These are phyloP conservation scores for Boletus rubropictus DNA, from an alignment of 768 basidiomycete genomes.

Conservation along the genomic window DNA sequence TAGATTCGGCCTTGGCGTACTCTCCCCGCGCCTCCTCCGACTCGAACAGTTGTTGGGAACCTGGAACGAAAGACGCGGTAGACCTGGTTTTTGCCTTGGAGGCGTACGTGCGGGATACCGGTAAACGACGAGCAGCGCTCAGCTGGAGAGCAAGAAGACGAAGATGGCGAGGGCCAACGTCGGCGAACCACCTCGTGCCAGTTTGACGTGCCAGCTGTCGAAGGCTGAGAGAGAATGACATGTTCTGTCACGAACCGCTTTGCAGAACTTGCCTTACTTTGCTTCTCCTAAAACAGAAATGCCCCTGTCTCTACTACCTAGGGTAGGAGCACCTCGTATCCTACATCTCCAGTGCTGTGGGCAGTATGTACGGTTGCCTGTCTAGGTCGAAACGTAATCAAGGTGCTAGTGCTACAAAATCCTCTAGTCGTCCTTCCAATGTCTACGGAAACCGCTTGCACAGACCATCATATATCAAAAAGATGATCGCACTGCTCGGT, in stretches of 20 bases:
- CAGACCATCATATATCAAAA: conserved; percentile 85
- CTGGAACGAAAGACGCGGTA: conserved; percentile 58
- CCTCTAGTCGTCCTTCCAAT: background rate
- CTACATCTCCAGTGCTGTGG: no score
- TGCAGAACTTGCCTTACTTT: background rate
- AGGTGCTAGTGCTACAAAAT: background rate
- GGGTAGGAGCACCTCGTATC: no score
- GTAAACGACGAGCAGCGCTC: background rate
- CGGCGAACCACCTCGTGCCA: background rate
- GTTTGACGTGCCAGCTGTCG: conserved; percentile 6
- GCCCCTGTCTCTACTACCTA: conserved; percentile 8
- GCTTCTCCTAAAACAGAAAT: background rate
- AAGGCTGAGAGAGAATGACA: conserved; percentile 5
- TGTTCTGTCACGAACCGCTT: background rate
- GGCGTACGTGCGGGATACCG: conserved; percentile 21
- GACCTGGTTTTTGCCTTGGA: conserved; percentile 36
- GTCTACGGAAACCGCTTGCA: conserved; percentile 43
- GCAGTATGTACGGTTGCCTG: no score
- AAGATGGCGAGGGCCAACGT: background rate
- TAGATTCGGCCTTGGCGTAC: conserved; percentile 54
- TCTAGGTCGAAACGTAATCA: no score
- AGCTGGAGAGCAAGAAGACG: background rate
- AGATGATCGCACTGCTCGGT: conserved; percentile 89
- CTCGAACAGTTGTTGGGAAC: conserved; percentile 57
- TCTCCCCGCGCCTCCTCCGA: conserved; percentile 51